Percentiles rank a stretch among this genome's conserved stretches.
phyloP scores from a whole-genome alignment of 2,329 filamentous ascomycete species.

The Penicillium sp. region DNA sequence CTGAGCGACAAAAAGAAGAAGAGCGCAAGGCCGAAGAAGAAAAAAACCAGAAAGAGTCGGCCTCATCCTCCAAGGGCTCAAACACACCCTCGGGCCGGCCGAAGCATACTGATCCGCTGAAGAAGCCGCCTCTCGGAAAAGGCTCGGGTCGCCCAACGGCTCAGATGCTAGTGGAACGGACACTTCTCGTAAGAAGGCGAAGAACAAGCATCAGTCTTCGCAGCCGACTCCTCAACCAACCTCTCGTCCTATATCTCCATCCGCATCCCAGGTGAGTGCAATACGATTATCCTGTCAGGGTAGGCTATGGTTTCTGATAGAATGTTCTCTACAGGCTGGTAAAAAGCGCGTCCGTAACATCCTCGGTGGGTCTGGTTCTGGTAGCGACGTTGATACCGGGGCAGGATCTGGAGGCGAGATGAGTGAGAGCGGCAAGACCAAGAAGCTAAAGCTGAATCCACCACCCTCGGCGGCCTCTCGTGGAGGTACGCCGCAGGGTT shows the following conservation, averaged over 20 bases:
- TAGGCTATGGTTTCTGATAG: not conserved
- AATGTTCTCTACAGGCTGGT: conserved; percentile 36
- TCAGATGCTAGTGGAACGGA: conserved; percentile 93
- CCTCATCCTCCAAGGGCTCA: conserved; percentile 63
- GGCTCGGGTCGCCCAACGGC: conserved; percentile 76
- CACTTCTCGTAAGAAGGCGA: conserved; percentile 72
- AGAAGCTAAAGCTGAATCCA: conserved; percentile 48
- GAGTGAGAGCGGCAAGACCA: conserved; percentile 42
- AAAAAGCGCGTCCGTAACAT: conserved; percentile 48
- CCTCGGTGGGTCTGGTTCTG: conserved; percentile 42
- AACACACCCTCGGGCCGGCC: conserved; percentile 60
- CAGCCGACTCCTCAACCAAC: conserved; percentile 32
- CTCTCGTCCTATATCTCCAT: conserved; percentile 60
- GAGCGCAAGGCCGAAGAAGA: conserved; percentile 57
- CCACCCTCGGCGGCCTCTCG: conserved; percentile 38
- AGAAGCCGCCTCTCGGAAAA: conserved; percentile 64
- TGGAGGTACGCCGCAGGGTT: conserved; percentile 45
- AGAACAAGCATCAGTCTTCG: conserved; percentile 56
- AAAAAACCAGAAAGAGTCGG: conserved; percentile 49
- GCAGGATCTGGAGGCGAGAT: conserved; percentile 45
- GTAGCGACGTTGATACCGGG: conserved; percentile 54
- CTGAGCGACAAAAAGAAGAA: conserved; percentile 57
- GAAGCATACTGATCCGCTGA: conserved; percentile 50
- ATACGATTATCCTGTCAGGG: not conserved
- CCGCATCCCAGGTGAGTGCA: conserved; percentile 49